Evolutionary conservation across 768 basidiomycete species (phyloP), one percentile per base, ranked within the genome.

Genomic region (Ramaria sp.): DNA sequence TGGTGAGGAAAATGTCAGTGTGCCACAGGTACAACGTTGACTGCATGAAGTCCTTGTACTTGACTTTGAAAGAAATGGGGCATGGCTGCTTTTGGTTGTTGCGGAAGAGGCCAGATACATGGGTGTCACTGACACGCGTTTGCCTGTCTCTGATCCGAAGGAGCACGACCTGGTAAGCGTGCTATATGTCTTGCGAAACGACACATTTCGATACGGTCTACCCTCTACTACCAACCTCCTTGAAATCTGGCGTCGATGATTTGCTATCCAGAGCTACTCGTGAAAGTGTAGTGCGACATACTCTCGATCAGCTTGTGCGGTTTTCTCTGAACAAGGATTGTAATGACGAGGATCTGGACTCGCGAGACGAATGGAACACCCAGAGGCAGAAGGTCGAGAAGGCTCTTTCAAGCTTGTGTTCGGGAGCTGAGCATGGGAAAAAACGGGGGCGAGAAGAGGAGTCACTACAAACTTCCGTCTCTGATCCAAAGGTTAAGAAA

Each of bases 301-400:
- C 17, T 38, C 38, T 71, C 11, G 71, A 71, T 15, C 59, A 57
- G 0, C 33, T 72, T 10, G 62, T 71, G 31, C 47, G 62, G 15
- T 72, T 71, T 62, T 66, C 61, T 2, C 60, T 68, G 19, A 70
- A 70, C 0, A 65, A 56, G 3, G 64, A 65, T 15, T 66, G 66
- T 38, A 64, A 69, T 6, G 13, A 62, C 10, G 57, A 43, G 20
- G 54, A 62, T 20, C 30, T 39, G 46, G 19, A 37, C 37, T 53
- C 63, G 20, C 42, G 53, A 0, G 62, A 59, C 31, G 50, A 55
- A 20, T 71, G 71, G 70, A 52, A 59, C 0, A 59, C 59, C 20
- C 53, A 60, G 1, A 67, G 69, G 30, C 59, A 67, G 5, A 57
- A 42, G 13, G 64, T 63, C 1, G 59, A 66, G 52, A 63, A 9